Percentiles rank a stretch among this genome's conserved stretches.
These are phyloP conservation scores for Neckera pumila DNA, from an alignment of 225 moss, liverwort and hornwort species.

Conservation along the genomic window DNA sequence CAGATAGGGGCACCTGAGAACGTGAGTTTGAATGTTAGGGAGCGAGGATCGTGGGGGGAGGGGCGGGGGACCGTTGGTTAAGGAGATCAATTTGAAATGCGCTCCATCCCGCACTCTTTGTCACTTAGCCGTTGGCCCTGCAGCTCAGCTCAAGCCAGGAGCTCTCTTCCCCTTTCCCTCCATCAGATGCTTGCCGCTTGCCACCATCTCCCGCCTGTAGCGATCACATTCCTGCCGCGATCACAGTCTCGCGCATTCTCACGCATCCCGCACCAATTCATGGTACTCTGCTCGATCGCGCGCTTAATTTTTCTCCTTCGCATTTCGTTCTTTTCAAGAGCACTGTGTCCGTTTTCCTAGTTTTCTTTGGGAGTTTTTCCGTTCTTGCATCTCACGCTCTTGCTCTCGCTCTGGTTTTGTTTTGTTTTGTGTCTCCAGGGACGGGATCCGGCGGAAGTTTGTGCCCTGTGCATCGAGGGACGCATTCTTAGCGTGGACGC, in stretches of 20 bases:
- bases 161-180: neutral
- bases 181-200: neutral
- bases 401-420: too few species aligned
- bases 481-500: neutral
- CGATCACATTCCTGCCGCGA: conserved; percentile 3
- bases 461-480: neutral
- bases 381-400: neutral
- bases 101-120: neutral
- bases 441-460: neutral
- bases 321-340: neutral
- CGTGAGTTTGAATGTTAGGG: neutral
- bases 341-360: neutral
- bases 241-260: neutral
- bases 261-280: neutral
- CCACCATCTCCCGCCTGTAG: neutral
- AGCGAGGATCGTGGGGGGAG: neutral
- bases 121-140: conserved; percentile 1
- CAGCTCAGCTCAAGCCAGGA: neutral
- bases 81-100: neutral
- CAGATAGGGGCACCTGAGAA: neutral
- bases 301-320: neutral
- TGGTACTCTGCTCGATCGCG: neutral
- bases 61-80: neutral
- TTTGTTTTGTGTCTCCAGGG: neutral
- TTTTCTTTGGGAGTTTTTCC: neutral